Evolutionary conservation across 495 filamentous ascomycete species (phyloP).

Genomic region (Trichocladium uniseriatum): DNA sequence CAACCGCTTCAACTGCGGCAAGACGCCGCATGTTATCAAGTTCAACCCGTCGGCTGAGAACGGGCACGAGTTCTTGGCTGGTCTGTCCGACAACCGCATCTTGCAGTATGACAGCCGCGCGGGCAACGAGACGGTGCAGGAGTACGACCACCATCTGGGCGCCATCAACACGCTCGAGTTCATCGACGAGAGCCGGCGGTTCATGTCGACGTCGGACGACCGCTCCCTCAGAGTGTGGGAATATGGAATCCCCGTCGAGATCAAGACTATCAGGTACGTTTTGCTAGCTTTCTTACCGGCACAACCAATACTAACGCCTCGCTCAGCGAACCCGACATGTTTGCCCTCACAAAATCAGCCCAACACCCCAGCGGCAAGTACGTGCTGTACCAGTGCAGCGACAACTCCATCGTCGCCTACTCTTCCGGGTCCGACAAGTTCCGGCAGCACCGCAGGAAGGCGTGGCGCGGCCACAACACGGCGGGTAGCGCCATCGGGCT

Average conservation of each 20-base stretch:
- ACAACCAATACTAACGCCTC: conserved; percentile 68
- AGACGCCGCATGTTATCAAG: conserved; percentile 87
- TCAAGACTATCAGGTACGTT: conserved; percentile 34
- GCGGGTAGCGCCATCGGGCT: conserved; percentile 90
- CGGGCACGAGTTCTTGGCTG: conserved; percentile 83
- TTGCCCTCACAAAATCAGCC: conserved; percentile 70
- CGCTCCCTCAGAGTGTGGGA: conserved; percentile 95
- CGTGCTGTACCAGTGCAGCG: conserved; percentile 81
- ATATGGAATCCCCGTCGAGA: conserved; percentile 82
- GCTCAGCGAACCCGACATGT: conserved; percentile 96
- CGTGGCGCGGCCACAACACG: conserved; percentile 89
- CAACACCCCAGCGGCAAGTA: conserved; percentile 85
- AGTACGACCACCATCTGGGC: conserved; percentile 96
- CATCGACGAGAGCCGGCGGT: conserved; percentile 85
- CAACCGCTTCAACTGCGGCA: conserved; percentile 78
- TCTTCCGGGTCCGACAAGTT: conserved; percentile 77
- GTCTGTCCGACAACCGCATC: conserved; percentile 98
- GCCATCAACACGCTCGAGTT: conserved; percentile 98
- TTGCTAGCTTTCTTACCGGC: too few species aligned
- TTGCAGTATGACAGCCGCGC: conserved; percentile 90
- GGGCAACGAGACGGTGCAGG: conserved; percentile 71
- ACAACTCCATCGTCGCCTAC: conserved; percentile 97
- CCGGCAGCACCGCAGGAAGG: conserved; percentile 93
- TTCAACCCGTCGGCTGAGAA: conserved; percentile 78
- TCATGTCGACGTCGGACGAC: conserved; percentile 97